Evolutionary conservation across 139 green algal species (phyloP), one percentile per base, ranked within the genome.

Genomic region (Chlamydomonas schloesseri): DNA sequence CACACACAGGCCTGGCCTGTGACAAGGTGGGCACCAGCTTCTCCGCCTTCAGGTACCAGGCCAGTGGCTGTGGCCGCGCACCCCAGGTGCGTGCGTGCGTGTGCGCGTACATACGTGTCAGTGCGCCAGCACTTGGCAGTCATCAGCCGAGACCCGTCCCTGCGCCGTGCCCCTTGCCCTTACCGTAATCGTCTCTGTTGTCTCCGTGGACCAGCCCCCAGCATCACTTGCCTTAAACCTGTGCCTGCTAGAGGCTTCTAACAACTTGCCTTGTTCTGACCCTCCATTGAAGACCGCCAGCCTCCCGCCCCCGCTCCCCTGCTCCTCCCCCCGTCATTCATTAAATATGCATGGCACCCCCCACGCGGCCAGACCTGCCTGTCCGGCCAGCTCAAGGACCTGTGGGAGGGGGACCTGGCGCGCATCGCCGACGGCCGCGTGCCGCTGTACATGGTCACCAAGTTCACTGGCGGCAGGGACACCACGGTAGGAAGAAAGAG

Each of bases 11-110:
- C 46, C 71, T 23, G 18, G 72, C 84, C 18, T 98, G 95, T 84
- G 90, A 98, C 90, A 95, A 95, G 79, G 86, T 96, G 23, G 92
- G 92, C 37, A 95, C 90, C 18, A 78, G 73, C 21, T 94, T 93
- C 87, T 82, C 84, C 0, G 95, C 92, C 9, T 98, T 98, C 89
- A 77, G 89, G 1, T 90, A 93, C 78, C 93, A 96, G 72, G 0
- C 79, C 11, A 80, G 76, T 37, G 89, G 33, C 20, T 95, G 93
- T 86, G 46, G 21, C 10, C 72, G 91, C 5, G 83, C 88, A 0
- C 82, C 88, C 4, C 74, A 89, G 75, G 88, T 89, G 72, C 3
- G 75, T 2, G 29, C n/a, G 24, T n/a, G n/a, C n/a, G n/a, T n/a
- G n/a, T n/a, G n/a, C n/a, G n/a, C n/a, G n/a, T n/a, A n/a, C n/a